These are phyloP conservation scores for Saturnispora hagleri DNA, from an alignment of 805 yeast genomes.

Conservation along the genomic window DNA sequence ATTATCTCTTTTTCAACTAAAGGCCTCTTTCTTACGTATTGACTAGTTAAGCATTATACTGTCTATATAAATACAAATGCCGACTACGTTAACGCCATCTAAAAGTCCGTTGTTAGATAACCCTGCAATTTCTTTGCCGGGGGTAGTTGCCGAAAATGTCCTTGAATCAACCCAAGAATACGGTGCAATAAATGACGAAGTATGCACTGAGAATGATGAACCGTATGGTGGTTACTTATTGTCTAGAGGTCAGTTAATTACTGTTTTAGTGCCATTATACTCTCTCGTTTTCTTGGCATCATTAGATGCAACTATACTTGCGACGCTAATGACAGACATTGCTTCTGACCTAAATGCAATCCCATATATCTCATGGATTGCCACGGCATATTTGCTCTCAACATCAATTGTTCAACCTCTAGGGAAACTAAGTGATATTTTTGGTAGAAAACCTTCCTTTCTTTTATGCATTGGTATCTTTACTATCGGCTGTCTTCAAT, in stretches of 20 bases:
- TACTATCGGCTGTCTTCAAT: constrained; percentile 47
- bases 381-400: constrained; percentile 58
- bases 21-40: neutral
- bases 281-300: constrained; percentile 51
- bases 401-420: constrained; percentile 69
- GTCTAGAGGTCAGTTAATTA: constrained; percentile 20
- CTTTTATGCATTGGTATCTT: constrained; percentile 47
- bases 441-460: constrained; percentile 51
- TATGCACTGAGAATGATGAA: constrained; percentile 7
- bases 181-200: constrained; percentile 6
- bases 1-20: neutral
- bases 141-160: constrained; percentile 23
- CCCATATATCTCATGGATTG: constrained; percentile 62
- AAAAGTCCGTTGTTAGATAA: constrained; percentile 12
- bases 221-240: constrained; percentile 19
- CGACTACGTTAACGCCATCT: neutral
- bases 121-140: constrained; percentile 23
- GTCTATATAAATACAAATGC: neutral
- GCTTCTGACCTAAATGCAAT: constrained; percentile 62
- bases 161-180: constrained; percentile 15
- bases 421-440: constrained; percentile 64
- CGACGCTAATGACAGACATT: constrained; percentile 54
- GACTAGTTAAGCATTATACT: neutral
- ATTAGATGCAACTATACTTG: constrained; percentile 57
- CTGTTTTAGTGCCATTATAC: constrained; percentile 35